Evolutionary conservation across 108 stramenopile species (phyloP).

Genomic region (Parietichytrium sp.): DNA sequence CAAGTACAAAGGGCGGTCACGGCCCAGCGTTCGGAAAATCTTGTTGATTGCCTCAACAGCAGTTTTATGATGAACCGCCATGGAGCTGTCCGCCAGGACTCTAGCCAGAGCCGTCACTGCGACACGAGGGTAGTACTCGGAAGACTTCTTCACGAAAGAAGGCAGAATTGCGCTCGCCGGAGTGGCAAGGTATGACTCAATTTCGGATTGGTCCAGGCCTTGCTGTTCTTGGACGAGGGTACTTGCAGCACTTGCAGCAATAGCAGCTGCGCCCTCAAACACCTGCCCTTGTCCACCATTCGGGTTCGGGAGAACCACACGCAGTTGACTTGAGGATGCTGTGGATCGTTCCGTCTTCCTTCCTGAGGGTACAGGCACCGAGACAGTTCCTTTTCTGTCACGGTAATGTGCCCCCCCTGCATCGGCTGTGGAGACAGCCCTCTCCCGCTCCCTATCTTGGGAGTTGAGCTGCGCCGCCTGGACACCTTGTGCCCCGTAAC

Average conservation of each 20-base stretch:
- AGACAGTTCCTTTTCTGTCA: no score
- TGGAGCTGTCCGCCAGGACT: conserved; percentile 76
- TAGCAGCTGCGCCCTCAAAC: conserved; percentile 1
- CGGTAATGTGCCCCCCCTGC: no score
- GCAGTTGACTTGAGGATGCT: no score
- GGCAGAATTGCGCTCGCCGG: conserved; percentile 12
- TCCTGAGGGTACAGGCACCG: no score
- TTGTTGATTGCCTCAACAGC: conserved; percentile 88
- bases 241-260: neutral
- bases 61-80: conserved; percentile 83
- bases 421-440: no score
- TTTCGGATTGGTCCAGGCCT: neutral
- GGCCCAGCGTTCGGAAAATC: conserved; percentile 83
- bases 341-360: no score
- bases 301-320: no score
- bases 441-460: no score
- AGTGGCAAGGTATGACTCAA: neutral
- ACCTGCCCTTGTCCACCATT: no score
- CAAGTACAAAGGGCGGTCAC: conserved; percentile 79
- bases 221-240: conserved; percentile 8
- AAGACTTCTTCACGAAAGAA: conserved; percentile 48
- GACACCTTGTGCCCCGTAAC: no score
- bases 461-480: no score
- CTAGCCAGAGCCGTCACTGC: conserved; percentile 80
- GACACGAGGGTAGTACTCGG: conserved; percentile 88